Evolutionary conservation across 345 rosid genomes (phyloP).

Genomic region (Noccaea caerulescens): DNA sequence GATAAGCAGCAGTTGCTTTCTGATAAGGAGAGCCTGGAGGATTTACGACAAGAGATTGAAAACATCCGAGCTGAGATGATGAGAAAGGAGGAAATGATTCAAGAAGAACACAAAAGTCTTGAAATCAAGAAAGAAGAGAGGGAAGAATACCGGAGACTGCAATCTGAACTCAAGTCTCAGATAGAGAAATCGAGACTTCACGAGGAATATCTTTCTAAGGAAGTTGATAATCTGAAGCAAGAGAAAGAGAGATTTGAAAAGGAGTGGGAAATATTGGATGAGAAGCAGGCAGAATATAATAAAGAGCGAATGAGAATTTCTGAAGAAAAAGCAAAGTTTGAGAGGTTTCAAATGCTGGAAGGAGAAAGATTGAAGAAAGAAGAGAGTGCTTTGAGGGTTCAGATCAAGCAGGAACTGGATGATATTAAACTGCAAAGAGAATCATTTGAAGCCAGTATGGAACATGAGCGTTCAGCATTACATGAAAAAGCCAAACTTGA

Average conservation of each 20-base stretch:
- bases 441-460: conserved; percentile 67
- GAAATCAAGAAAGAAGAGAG: conserved; percentile 66
- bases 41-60: conserved; percentile 63
- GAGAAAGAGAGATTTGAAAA: conserved; percentile 77
- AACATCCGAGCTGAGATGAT: conserved; percentile 61
- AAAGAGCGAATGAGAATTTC: conserved; percentile 50
- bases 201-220: conserved; percentile 71
- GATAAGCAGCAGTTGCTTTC: conserved; percentile 61
- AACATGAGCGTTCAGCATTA: conserved; percentile 58
- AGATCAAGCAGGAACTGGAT: conserved; percentile 57
- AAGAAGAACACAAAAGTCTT: conserved; percentile 59
- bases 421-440: conserved; percentile 64
- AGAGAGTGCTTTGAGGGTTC: conserved; percentile 56
- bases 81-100: conserved; percentile 56
- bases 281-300: conserved; percentile 57
- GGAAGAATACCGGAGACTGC: conserved; percentile 62
- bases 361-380: conserved; percentile 63
- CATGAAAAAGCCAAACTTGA: conserved; percentile 58
- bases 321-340: conserved; percentile 60
- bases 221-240: conserved; percentile 65
- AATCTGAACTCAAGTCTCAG: conserved; percentile 71
- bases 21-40: conserved; percentile 58
- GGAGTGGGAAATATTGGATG: conserved; percentile 84
- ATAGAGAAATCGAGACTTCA: conserved; percentile 60
- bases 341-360: conserved; percentile 51